A percentile compares a stretch with the other conserved stretches of the same genome.
Evolutionary conservation across 2,329 filamentous ascomycete genomes (phyloP).

Genomic region (Metarhizium guizhouense): DNA sequence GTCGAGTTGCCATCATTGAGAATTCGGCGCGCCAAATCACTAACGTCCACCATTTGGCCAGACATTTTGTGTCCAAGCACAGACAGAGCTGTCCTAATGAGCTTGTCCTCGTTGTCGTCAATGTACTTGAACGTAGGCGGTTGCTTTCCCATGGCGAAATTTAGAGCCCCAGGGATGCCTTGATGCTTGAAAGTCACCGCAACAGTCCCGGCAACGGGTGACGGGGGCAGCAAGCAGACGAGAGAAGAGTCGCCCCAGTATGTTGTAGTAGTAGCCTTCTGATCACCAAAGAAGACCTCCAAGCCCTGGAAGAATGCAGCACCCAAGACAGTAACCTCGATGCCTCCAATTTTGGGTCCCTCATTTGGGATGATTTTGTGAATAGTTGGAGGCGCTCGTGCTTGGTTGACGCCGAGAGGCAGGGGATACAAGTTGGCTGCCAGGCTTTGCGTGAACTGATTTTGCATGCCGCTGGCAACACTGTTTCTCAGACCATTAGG

Average conservation of each 20-base stretch:
- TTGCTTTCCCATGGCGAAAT: constrained; percentile 29
- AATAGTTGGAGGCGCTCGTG: constrained; percentile 49
- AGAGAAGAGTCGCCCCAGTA: constrained; percentile 76
- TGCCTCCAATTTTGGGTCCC: constrained; percentile 73
- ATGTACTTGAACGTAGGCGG: constrained; percentile 61
- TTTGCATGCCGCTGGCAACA: constrained; percentile 30
- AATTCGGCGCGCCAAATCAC: constrained; percentile 53
- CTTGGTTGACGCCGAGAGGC: constrained; percentile 38
- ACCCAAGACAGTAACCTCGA: constrained; percentile 78
- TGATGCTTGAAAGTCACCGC: constrained; percentile 59
- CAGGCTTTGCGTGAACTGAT: constrained; percentile 38
- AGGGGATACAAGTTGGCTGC: constrained; percentile 41
- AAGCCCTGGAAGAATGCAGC: constrained; percentile 68
- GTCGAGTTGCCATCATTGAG: constrained; percentile 38
- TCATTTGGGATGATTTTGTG: constrained; percentile 78
- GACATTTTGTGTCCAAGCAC: constrained; percentile 57
- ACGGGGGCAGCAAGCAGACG: constrained; percentile 69
- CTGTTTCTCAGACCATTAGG: constrained; percentile 48
- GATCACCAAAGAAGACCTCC: constrained; percentile 74
- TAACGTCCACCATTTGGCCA: constrained; percentile 51
- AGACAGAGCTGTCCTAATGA: constrained; percentile 58
- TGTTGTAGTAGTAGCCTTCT: constrained; percentile 59
- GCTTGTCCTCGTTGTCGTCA: constrained; percentile 59
- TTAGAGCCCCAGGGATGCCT: constrained; percentile 28
- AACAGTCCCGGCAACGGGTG: constrained; percentile 57